Evolutionary conservation across 1,284 basidiomycete genomes (phyloP).

Genomic region (Dichomitus squalens): DNA sequence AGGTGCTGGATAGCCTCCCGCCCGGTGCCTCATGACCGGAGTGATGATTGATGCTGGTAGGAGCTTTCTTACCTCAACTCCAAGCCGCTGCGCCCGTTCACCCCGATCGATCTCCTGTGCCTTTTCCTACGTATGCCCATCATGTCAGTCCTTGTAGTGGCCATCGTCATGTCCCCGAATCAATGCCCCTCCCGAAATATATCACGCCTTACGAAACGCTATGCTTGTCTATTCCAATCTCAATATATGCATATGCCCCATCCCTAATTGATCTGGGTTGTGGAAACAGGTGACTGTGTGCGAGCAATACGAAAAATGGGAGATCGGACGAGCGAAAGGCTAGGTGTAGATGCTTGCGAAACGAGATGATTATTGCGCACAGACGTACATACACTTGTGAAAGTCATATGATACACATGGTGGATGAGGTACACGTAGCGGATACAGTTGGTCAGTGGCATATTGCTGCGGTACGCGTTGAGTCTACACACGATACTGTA

Average conservation of each 20-base stretch:
- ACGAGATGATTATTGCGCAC: not conserved
- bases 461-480: not conserved
- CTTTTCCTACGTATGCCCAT: conserved; percentile 3
- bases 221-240: not conserved
- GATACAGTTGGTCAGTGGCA: conserved; percentile 4
- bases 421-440: conserved; percentile 6
- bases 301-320: not conserved
- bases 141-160: not conserved
- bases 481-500: conserved; percentile 3
- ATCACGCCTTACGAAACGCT: conserved; percentile 5
- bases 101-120: conserved; percentile 15
- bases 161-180: conserved; percentile 9
- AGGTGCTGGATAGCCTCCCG: conserved; percentile 6
- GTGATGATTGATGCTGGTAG: conserved; percentile 18
- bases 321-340: not conserved
- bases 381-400: not conserved
- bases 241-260: not conserved
- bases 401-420: conserved; percentile 10
- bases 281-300: not conserved
- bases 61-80: conserved; percentile 11
- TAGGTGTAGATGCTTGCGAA: not conserved
- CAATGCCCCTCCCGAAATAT: not conserved
- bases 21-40: conserved; percentile 14
- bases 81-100: conserved; percentile 13
- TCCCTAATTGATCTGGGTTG: not conserved